Percentiles rank a stretch among this genome's conserved stretches.
Evolutionary conservation across 495 filamentous ascomycete species (phyloP).

Genomic region (Podospora pseudoanserina): DNA sequence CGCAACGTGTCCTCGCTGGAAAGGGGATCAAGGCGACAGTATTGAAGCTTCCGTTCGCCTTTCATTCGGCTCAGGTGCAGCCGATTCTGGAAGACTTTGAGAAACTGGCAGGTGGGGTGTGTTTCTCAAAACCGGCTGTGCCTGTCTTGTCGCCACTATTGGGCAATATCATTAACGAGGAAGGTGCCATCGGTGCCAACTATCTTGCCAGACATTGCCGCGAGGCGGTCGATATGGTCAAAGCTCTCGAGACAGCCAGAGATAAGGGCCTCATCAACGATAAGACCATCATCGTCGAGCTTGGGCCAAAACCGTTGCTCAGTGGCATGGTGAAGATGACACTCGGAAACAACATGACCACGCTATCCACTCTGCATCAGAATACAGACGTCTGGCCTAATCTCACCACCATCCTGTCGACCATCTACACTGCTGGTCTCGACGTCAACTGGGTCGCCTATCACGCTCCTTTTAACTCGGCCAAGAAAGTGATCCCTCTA

Average conservation of each 20-base stretch:
- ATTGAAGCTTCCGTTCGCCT: slow-evolving; percentile 69
- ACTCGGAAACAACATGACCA: slow-evolving; percentile 51
- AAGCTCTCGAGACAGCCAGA: slow-evolving; percentile 53
- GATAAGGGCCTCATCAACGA: slow-evolving; percentile 41
- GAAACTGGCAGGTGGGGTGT: slow-evolving; percentile 50
- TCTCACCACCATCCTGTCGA: slow-evolving; percentile 50
- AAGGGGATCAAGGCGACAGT: slow-evolving; percentile 61
- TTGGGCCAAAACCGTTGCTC: slow-evolving; percentile 64
- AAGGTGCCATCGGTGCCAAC: slow-evolving; percentile 49
- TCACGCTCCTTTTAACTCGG: slow-evolving; percentile 59
- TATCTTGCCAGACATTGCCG: slow-evolving; percentile 65
- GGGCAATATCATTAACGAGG: slow-evolving; percentile 49
- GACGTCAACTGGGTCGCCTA: slow-evolving; percentile 70
- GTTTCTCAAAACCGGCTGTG: slow-evolving; percentile 55
- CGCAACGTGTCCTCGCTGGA: slow-evolving; percentile 53
- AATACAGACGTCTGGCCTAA: slow-evolving; percentile 56
- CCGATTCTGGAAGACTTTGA: slow-evolving; percentile 64
- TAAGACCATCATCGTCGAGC: slow-evolving; percentile 54
- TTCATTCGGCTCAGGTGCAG: slow-evolving; percentile 76
- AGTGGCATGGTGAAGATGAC: slow-evolving; percentile 59
- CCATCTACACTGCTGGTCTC: slow-evolving; percentile 58
- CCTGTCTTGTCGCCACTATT: slow-evolving; percentile 66
- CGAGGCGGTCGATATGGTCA: slow-evolving; percentile 67
- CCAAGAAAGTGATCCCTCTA: slow-evolving; percentile 56
- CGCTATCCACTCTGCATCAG: slow-evolving; percentile 48